These are phyloP conservation scores for Symbiodinium natans DNA, from an alignment of 73 alveolate species.

Conservation along the genomic window DNA sequence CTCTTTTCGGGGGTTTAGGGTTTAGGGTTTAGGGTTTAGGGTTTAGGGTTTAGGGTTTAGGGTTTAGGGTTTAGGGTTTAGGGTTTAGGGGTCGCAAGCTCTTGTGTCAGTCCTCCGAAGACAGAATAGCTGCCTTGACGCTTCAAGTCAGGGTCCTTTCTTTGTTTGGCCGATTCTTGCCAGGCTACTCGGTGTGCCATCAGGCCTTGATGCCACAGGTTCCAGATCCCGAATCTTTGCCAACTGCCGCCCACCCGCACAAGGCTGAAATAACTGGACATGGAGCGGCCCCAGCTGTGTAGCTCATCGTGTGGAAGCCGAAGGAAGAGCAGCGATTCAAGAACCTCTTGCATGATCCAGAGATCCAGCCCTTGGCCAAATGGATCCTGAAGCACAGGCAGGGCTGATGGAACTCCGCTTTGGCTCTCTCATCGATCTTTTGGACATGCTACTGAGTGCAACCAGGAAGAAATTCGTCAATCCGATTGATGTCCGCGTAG, in stretches of 20 bases:
- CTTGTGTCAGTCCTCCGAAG: too few species aligned
- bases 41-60: too few species aligned
- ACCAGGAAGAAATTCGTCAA: neutral
- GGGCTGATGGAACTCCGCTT: neutral
- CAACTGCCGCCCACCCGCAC: neutral
- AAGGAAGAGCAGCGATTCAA: conserved; percentile 15
- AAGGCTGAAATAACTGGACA: too few species aligned
- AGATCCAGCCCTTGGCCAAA: conserved; percentile 63
- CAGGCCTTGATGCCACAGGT: conserved; percentile 71
- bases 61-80: too few species aligned
- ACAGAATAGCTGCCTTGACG: too few species aligned
- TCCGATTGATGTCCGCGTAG: conserved; percentile 63
- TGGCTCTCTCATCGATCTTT: neutral
- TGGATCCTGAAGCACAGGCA: conserved; percentile 1
- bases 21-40: too few species aligned
- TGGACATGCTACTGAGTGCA: neutral
- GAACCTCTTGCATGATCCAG: conserved; percentile 47
- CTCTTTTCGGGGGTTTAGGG: neutral
- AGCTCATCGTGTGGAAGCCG: neutral
- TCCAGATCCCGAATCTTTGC: neutral
- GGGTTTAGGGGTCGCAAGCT: too few species aligned
- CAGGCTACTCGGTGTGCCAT: conserved; percentile 80
- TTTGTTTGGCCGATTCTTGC: too few species aligned
- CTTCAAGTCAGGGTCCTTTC: too few species aligned
- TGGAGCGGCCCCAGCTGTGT: neutral